Base-by-base conservation (phyloP, 2,329 filamentous ascomycete genomes). In the Fusarium denticulatum region DNA sequence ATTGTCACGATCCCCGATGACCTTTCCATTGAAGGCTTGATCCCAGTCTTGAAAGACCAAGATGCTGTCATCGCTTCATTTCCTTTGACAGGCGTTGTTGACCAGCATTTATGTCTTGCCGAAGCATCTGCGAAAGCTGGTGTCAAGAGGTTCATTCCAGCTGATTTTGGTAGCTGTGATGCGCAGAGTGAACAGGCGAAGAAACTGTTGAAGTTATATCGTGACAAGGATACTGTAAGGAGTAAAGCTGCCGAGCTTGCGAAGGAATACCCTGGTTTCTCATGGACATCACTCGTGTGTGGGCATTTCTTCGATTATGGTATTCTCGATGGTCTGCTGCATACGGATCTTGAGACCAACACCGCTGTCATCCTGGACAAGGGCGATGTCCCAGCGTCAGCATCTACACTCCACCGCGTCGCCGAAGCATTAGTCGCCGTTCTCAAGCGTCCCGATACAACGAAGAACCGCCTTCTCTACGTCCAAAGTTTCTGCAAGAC, bases 101-200 rank as follows among this genome's bases (percentile, higher is more conserved):
- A 83, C 36, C 78, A 80, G 61, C 81, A 83, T 57, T 68, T 83
- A 11, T 80, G 87, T 13, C 83, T 92, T 61, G 86, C 89, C 49
- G 86, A 91, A 57, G 90, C 90, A 1, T 86, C 89, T 30, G 84
- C 88, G 45, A 83, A 84, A 11, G 90, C 89, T 9, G 89, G 90
- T 28, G 89, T 92, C 5, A 85, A 88, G 72, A 85, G 89, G 32
- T 91, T 90, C 81, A 83, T 92, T 45, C 89, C 90, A 5, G 87
- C 88, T 20, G 90, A 92, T 73, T 92, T 87, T 67, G 84, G 83
- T 39, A 78, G 79, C 70, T 82, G 81, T 57, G 81, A 83, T 66
- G 80, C 81, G 3, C 75, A 78, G 47, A 78, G 75, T n/a, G 80
- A 80, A 32, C 80, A 84, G 72, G 77, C 80, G 1, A 80, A 79